phyloP scores from a whole-genome alignment of 306 rosid species.

The Vigna hirtella region DNA sequence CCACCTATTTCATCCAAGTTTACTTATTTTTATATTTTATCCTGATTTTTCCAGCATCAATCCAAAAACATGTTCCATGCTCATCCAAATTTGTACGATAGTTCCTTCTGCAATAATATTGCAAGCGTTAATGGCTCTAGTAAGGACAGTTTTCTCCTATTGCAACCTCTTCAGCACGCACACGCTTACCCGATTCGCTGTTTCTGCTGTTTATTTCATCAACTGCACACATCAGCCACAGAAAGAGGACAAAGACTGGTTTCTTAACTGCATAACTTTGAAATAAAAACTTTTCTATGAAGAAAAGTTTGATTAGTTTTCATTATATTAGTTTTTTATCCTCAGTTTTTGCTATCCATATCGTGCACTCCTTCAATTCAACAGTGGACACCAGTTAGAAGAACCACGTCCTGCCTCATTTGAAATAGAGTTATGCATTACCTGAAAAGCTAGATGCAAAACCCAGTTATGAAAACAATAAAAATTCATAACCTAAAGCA shows the following conservation, averaged over 20 bases:
- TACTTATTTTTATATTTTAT: background rate
- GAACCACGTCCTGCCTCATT: background rate
- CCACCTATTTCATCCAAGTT: background rate
- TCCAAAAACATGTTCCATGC: background rate
- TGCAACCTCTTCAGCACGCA: constrained; percentile 34
- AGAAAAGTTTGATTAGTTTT: background rate
- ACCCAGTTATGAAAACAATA: background rate
- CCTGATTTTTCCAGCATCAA: constrained; percentile 6
- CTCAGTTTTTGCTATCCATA: constrained; percentile 6
- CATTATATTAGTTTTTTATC: background rate
- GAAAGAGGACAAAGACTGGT: constrained; percentile 2
- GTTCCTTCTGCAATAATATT: constrained; percentile 36
- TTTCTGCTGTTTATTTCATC: constrained; percentile 32
- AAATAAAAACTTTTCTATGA: background rate
- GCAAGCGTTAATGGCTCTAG: background rate
- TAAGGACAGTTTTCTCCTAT: constrained; percentile 27
- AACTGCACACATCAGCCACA: constrained; percentile 38
- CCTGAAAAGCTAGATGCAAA: constrained; percentile 17
- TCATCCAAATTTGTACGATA: constrained; percentile 24
- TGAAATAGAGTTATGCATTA: constrained; percentile 15
- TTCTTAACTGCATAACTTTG: constrained; percentile 38
- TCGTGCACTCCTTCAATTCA: background rate
- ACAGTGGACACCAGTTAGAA: too few species aligned
- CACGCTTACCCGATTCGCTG: background rate
- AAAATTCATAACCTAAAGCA: background rate